Base-by-base conservation (phyloP, 768 basidiomycete species). In the Cubamyces lactineus region DNA sequence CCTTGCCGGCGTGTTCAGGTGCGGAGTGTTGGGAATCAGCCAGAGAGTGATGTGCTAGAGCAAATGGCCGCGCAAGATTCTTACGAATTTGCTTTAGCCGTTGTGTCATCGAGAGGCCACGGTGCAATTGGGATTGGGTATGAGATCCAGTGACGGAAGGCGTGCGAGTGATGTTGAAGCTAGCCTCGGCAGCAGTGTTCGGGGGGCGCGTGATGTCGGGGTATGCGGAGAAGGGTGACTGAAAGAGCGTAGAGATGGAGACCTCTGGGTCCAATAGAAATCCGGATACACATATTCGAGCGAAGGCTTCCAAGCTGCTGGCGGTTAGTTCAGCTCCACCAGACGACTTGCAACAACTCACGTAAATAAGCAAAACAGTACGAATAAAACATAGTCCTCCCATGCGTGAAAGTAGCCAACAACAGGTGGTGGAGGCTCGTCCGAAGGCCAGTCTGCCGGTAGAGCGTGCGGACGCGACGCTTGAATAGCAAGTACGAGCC, bases 371-470 rank as follows among this genome's bases (percentile, higher is more conserved):
- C 88, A 75, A 75, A 98, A 98, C 56, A 98, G 76, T 19, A 70
- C 82, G 72, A 98, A 92, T n/a, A 98, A 78, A 19, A 80, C 86
- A 69, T 84, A 88, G 73, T 98, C 96, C 69, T 95, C 93, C 96
- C 96, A 98, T 13, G 75, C 66, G 61, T 88, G 85, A 76, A 98
- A 97, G 77, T 91, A 98, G 8, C 94, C 94, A 51, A 70, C 74
- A 21, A 82, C 68, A 34, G 77, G 77, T 8, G 81, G 73, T 8
- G 81, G 73, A 11, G 78, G 71, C n/a, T 30, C 68, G 28, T 75
- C 76, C 59, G 76, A 74, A 43, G 73, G 70, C n/a, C 76, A 76
- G 40, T 71, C 64, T 6, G 65, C 66, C n/a, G 83, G 75, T 3
- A 89, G 76, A 19, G 84, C 83, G 34, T 87, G 72, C 3, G 87